These are phyloP conservation scores for Phaeophleospora eucalypticola DNA, from an alignment of 2,329 filamentous ascomycete genomes.

Conservation along the genomic window DNA sequence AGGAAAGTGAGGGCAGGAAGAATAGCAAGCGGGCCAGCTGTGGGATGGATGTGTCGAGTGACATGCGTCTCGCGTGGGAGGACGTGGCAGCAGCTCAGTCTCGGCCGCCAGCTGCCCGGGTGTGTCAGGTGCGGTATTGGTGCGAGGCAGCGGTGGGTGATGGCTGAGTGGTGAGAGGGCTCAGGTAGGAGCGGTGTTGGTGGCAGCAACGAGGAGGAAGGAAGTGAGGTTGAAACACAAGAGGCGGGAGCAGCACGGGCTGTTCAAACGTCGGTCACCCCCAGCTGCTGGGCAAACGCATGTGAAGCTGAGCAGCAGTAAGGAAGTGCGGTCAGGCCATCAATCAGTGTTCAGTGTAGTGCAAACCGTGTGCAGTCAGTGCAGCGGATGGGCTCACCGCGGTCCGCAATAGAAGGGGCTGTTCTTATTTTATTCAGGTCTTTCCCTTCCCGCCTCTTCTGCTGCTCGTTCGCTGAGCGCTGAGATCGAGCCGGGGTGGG, in stretches of 20 bases:
- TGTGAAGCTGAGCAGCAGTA: neutral
- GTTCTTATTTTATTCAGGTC: too few species aligned
- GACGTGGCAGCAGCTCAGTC: conserved; percentile 1
- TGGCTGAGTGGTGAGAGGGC: neutral
- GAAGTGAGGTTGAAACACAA: neutral
- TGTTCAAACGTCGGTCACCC: too few species aligned
- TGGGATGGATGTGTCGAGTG: neutral
- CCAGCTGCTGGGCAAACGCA: neutral
- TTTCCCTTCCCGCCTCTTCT: too few species aligned
- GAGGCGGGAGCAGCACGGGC: neutral
- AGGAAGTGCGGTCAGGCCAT: neutral
- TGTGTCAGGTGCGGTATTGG: conserved; percentile 5
- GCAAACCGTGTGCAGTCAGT: too few species aligned
- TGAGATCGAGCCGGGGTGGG: too few species aligned
- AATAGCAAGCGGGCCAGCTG: neutral
- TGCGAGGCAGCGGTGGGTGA: too few species aligned
- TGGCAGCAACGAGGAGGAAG: neutral
- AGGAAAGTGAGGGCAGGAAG: conserved; percentile 4
- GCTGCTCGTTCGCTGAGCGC: too few species aligned
- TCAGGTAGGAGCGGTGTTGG: neutral
- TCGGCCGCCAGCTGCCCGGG: neutral
- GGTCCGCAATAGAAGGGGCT: too few species aligned
- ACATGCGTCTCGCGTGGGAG: neutral
- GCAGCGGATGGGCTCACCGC: too few species aligned
- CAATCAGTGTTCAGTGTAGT: too few species aligned